These are phyloP conservation scores for Metschnikowia lachancei DNA, from an alignment of 805 yeast species.

Conservation along the genomic window DNA sequence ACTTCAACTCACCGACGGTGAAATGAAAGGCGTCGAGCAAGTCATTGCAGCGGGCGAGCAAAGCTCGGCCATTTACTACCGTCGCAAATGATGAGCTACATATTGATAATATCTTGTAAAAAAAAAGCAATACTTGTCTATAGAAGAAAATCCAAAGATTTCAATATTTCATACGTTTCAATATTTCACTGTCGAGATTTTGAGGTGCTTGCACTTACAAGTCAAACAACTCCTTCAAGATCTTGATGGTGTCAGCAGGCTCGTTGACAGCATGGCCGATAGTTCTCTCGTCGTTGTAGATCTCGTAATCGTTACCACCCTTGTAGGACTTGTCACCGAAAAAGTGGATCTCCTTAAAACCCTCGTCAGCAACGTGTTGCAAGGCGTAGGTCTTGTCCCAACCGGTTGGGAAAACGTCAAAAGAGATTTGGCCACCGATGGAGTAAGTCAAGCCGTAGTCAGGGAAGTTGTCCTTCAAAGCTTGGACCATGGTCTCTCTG, in stretches of 20 bases:
- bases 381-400: constrained; percentile 99
- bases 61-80: constrained; percentile 63
- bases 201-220: constrained; percentile 36
- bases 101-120: background rate
- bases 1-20: constrained; percentile 41
- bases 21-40: constrained; percentile 46
- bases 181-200: too few relatives aligned
- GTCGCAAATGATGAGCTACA: constrained; percentile 16
- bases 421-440: constrained; percentile 98
- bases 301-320: constrained; percentile 99
- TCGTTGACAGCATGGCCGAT: constrained; percentile 89
- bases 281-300: constrained; percentile 87
- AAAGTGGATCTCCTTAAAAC: constrained; percentile 88
- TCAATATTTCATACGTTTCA: background rate
- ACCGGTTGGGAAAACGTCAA: constrained; percentile 99
- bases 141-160: constrained; percentile 1
- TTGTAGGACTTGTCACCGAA: constrained; percentile 96
- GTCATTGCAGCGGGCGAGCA: constrained; percentile 60
- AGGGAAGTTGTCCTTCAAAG: constrained; percentile 78
- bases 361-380: constrained; percentile 84
- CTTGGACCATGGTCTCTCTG: constrained; percentile 81
- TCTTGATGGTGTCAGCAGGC: constrained; percentile 85
- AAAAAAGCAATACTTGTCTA: constrained; percentile 5
- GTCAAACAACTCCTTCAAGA: constrained; percentile 78
- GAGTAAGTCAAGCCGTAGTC: constrained; percentile 90